Evolutionary conservation across 2,329 filamentous ascomycete genomes (phyloP).

Genomic region (Xylariomycetidae sp.): DNA sequence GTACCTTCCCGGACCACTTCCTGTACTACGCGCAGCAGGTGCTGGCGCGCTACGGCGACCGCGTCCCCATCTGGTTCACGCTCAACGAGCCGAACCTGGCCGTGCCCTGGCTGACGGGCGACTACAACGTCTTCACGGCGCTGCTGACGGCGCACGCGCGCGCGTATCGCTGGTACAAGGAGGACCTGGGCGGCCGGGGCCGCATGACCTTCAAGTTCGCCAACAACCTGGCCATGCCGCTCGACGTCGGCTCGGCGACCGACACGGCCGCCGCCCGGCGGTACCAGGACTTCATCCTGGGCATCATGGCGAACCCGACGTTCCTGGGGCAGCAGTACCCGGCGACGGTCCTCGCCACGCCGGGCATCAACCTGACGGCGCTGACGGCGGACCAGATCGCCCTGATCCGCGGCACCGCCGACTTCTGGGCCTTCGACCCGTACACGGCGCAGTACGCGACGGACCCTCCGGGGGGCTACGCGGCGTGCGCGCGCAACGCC

Average conservation of each 20-base stretch:
- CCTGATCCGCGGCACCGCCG: conserved; percentile 45
- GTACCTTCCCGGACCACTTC: conserved; percentile 44
- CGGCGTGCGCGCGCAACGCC: conserved; percentile 41
- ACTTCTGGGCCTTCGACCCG: conserved; percentile 54
- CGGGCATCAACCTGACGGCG: conserved; percentile 36
- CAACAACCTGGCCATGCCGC: conserved; percentile 46
- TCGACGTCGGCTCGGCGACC: conserved; percentile 30
- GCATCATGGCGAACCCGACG: conserved; percentile 48
- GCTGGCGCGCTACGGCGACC: conserved; percentile 46
- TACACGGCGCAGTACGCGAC: conserved; percentile 53
- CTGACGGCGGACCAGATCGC: conserved; percentile 44
- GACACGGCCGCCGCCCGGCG: conserved; percentile 42
- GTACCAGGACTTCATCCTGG: conserved; percentile 44
- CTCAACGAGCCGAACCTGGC: conserved; percentile 47
- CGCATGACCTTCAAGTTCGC: conserved; percentile 46
- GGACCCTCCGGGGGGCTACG: conserved; percentile 39
- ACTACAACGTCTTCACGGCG: conserved; percentile 33
- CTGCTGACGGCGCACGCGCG: conserved; percentile 43
- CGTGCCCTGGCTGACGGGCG: conserved; percentile 14
- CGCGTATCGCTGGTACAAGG: conserved; percentile 49
- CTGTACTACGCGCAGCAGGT: conserved; percentile 49
- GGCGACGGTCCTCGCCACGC: conserved; percentile 38
- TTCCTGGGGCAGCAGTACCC: conserved; percentile 49
- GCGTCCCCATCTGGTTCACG: conserved; percentile 48
- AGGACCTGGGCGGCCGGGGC: conserved; percentile 46